Evolutionary conservation across 192 early-diverging fungal genomes (phyloP).

Genomic region (Mortierella claussenii): DNA sequence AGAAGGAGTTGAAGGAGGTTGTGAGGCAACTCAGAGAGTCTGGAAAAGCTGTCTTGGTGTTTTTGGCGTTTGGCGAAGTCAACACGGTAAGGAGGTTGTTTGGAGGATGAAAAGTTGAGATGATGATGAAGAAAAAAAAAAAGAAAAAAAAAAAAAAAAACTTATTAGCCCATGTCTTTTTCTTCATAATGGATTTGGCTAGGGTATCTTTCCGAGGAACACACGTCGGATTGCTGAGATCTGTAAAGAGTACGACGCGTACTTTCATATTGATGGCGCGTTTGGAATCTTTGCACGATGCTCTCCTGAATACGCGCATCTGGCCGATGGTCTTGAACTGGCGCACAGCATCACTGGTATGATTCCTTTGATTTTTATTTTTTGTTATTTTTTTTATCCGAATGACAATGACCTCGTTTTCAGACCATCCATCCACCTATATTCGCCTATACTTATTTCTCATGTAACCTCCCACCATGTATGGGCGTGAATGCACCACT

Average conservation of each 20-base stretch:
- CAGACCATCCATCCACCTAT: not conserved
- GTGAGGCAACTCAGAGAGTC: slow-evolving; percentile 11
- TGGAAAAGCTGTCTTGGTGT: slow-evolving; percentile 55
- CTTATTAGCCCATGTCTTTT: slow-evolving; percentile 1
- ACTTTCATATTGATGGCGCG: slow-evolving; percentile 73
- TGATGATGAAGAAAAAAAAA: too few species aligned
- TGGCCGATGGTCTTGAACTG: slow-evolving; percentile 53
- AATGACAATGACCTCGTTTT: too few species aligned
- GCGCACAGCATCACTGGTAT: slow-evolving; percentile 66
- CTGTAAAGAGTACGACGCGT: slow-evolving; percentile 54
- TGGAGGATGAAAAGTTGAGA: too few species aligned
- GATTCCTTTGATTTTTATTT: too few species aligned
- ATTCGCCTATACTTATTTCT: not conserved
- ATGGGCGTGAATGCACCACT: too few species aligned
- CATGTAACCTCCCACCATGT: too few species aligned
- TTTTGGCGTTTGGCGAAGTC: slow-evolving; percentile 64
- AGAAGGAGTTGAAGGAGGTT: slow-evolving; percentile 23
- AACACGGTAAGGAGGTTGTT: slow-evolving; percentile 59
- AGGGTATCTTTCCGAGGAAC: slow-evolving; percentile 53
- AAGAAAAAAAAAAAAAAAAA: too few species aligned
- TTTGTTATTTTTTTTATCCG: too few species aligned
- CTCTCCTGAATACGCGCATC: slow-evolving; percentile 33
- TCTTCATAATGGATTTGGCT: too few species aligned
- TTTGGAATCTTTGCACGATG: slow-evolving; percentile 67
- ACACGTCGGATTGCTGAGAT: slow-evolving; percentile 53